A percentile compares a stretch with the other conserved stretches of the same genome.
Conservation (phyloP, 169 alveolate genomes). For the Cryptosporidium ubiquitum region DNA sequence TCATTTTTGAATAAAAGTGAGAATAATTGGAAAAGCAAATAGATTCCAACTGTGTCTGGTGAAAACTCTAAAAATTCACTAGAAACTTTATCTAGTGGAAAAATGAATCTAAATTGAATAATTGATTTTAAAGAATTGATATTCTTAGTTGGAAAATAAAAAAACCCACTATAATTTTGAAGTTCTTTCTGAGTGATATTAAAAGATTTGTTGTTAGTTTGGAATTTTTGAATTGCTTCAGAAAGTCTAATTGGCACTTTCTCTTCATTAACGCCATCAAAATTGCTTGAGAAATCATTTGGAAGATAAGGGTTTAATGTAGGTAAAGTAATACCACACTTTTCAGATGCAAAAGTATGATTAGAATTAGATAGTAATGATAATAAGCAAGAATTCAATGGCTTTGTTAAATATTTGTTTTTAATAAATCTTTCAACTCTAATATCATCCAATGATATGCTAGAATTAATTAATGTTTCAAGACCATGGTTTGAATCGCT, state of each 20-base stretch:
- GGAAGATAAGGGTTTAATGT: slow-evolving; percentile 28
- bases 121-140: slow-evolving; percentile 5
- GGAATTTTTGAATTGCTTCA: neutral
- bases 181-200: neutral
- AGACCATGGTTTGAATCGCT: neutral
- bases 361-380: neutral
- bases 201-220: neutral
- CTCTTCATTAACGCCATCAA: neutral
- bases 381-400: slow-evolving; percentile 10
- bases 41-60: neutral
- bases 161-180: neutral
- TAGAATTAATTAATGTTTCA: neutral
- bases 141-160: slow-evolving; percentile 16
- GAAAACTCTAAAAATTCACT: neutral
- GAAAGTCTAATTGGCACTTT: slow-evolving; percentile 10
- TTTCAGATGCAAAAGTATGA: neutral
- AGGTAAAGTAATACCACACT: neutral
- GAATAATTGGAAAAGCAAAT: neutral
- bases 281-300: slow-evolving; percentile 2
- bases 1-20: neutral
- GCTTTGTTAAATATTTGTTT: slow-evolving; percentile 1
- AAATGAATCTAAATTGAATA: neutral
- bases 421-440: neutral
- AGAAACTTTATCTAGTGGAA: slow-evolving; percentile 20
- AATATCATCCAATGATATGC: neutral